A percentile compares a stretch with the other conserved stretches of the same genome.
Conservation (phyloP, 805 yeast genomes). For the Ogataea nitratoaversa region DNA sequence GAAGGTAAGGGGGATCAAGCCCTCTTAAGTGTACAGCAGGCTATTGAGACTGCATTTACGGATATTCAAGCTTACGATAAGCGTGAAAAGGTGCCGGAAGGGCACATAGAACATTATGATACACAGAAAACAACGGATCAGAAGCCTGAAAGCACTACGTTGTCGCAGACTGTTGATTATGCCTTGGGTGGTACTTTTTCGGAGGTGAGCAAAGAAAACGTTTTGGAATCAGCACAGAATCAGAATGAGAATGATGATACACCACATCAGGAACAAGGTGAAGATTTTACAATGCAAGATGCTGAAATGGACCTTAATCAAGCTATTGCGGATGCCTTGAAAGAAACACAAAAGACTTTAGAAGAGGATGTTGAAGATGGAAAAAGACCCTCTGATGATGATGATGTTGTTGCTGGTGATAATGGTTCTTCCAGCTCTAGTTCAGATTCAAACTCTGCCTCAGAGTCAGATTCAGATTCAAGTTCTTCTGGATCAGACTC, state of each 20-base stretch:
- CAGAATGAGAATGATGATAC: background rate
- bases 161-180: slow-evolving; percentile 23
- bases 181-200: slow-evolving; percentile 20
- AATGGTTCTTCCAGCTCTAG: background rate
- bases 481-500: background rate
- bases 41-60: slow-evolving; percentile 13
- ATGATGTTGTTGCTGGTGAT: background rate
- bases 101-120: too few species aligned
- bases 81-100: too few species aligned
- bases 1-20: background rate
- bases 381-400: background rate
- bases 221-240: too few species aligned
- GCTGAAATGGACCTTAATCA: slow-evolving; percentile 12
- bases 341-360: slow-evolving; percentile 7
- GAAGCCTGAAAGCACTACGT: too few species aligned
- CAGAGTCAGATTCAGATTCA: background rate
- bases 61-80: slow-evolving; percentile 2
- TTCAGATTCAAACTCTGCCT: background rate
- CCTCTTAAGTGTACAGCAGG: slow-evolving; percentile 5
- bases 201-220: too few species aligned
- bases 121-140: too few species aligned
- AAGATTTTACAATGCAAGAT: background rate
- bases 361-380: background rate
- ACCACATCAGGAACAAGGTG: background rate
- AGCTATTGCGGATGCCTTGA: slow-evolving; percentile 16